Evolutionary conservation across 148 eudicot species (phyloP).

Genomic region (Chenopodium berlandieri): DNA sequence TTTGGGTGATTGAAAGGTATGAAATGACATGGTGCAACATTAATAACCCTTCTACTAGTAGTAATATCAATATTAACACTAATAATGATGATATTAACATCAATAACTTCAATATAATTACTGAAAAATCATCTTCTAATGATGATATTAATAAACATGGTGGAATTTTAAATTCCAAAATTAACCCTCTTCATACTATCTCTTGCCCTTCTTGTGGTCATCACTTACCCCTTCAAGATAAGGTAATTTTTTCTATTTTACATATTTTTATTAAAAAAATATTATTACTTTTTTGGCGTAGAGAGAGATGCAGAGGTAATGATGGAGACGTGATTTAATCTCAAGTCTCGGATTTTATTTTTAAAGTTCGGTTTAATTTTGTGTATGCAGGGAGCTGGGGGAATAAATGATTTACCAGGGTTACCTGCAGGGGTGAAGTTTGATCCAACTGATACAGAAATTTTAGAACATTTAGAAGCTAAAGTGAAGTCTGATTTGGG

Average conservation of each 20-base stretch:
- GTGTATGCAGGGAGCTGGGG: constrained; percentile 24
- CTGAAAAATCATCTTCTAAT: constrained; percentile 7
- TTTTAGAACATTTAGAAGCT: constrained; percentile 76
- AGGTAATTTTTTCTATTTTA: constrained; percentile 7
- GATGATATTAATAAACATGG: constrained; percentile 13
- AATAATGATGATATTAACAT: neutral
- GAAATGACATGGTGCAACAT: constrained; percentile 58
- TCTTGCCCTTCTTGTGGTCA: constrained; percentile 84
- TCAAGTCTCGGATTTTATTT: no score
- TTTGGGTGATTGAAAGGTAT: constrained; percentile 8
- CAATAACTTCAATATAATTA: constrained; percentile 16
- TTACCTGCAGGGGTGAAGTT: constrained; percentile 96
- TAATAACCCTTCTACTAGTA: constrained; percentile 19
- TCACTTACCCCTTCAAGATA: constrained; percentile 45
- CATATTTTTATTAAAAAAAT: neutral
- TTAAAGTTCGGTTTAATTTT: neutral
- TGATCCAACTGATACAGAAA: constrained; percentile 86
- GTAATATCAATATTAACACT: neutral
- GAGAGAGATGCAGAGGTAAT: no score
- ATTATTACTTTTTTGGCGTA: no score
- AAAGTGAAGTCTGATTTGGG: constrained; percentile 51
- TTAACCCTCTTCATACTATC: constrained; percentile 26
- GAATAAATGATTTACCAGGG: constrained; percentile 70
- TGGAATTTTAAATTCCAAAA: constrained; percentile 2
- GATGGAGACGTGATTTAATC: no score